Conservation (phyloP, 2,329 filamentous ascomycete species). For the Phyllachora maydis region DNA sequence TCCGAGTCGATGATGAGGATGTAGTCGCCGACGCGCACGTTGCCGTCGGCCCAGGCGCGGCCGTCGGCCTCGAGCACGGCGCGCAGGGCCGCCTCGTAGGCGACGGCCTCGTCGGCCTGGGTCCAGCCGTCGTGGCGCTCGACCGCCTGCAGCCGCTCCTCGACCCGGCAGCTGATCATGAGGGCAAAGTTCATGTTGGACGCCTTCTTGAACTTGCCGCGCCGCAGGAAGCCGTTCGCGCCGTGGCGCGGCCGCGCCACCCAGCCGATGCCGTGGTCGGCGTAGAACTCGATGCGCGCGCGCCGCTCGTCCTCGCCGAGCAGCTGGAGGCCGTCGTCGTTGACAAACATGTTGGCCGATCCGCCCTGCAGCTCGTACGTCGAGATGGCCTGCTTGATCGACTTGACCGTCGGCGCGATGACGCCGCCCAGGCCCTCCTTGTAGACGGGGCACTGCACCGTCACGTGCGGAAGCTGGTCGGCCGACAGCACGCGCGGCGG, state of each 20-base stretch:
- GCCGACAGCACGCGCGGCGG: conserved; percentile 36
- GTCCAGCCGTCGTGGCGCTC: conserved; percentile 41
- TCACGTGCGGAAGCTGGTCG: conserved; percentile 50
- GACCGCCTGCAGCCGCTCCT: conserved; percentile 41
- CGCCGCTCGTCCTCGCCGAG: conserved; percentile 39
- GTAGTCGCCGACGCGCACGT: conserved; percentile 72
- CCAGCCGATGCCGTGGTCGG: conserved; percentile 50
- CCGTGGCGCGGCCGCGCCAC: conserved; percentile 44
- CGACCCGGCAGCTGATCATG: conserved; percentile 47
- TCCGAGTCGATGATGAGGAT: conserved; percentile 64
- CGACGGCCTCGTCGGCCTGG: conserved; percentile 44
- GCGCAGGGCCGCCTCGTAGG: conserved; percentile 44
- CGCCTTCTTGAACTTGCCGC: conserved; percentile 50
- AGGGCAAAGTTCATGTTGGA: conserved; percentile 56
- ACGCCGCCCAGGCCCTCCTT: conserved; percentile 62
- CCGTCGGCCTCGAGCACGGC: conserved; percentile 47
- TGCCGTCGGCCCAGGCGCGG: conserved; percentile 63
- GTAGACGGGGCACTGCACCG: conserved; percentile 75
- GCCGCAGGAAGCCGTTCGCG: conserved; percentile 38
- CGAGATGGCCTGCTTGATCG: conserved; percentile 57
- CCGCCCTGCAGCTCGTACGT: conserved; percentile 61
- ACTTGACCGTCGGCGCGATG: conserved; percentile 58
- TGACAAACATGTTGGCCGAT: conserved; percentile 60
- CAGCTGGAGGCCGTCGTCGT: conserved; percentile 55
- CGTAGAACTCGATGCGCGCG: conserved; percentile 46